Base-by-base conservation (phyloP, 2,329 filamentous ascomycete genomes). In the Pseudovirgaria hyperparasitica region DNA sequence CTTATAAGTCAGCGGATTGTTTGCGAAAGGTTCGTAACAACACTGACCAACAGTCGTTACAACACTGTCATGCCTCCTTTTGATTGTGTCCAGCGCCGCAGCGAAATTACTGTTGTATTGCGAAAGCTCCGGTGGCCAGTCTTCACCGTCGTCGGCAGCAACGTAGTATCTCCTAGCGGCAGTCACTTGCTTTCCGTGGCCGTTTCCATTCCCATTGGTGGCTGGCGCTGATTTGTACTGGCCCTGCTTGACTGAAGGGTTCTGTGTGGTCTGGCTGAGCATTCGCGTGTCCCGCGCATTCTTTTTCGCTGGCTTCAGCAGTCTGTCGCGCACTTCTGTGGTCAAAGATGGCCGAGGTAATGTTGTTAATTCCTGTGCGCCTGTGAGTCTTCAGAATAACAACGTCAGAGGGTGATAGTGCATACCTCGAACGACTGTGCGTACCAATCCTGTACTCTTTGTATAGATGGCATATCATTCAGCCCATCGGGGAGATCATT, bases 371-470 rank as follows among this genome's bases (percentile, higher is more conserved):
- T 98, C 90, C 84, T 87, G 41, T 55, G 32, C 34, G 40, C 42
- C 27, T 30, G 27, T 48, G 45, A 51, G 48, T 54, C 40, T 49
- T 27, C 20, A 32, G 34, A 27, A 15, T 31, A 23, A 30, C 28
- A 30, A 16, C 17, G 21, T 33, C 30, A 23, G 34, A 19, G 29
- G 19, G 24, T 27, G 19, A 9, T 18, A 19, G 9, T 24, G 52
- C 70, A 43, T 70, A 93, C 86, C 74, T 98, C 90, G 49, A 98
- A 98, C 27, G 90, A 98, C 62, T 98, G 90, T 38, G 87, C 90
- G 56, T 98, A 98, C 90, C 90, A 98, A 49, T 96, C 86, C 54
- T 86, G 80, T 41, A 98, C 90, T 48, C 78, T 84, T 54, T 78
- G 76, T 41, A 98, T 93, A 8, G 90, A 96, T 20, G 86, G 82